Evolutionary conservation across 208 protist genomes (phyloP).

Genomic region (Trypanosoma mega): DNA sequence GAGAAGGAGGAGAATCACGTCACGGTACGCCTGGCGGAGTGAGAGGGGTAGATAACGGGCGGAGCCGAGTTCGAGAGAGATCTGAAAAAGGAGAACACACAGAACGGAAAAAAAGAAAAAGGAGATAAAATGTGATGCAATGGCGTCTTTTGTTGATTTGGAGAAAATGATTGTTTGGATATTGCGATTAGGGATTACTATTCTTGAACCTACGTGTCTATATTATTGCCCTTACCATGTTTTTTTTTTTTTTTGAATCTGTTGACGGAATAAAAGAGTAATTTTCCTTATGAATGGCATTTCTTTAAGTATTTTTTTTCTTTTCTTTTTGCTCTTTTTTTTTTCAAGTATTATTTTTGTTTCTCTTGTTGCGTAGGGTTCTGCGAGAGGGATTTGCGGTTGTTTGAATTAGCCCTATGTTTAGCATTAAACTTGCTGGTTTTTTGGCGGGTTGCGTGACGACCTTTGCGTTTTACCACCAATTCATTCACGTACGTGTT

Average conservation of each 20-base stretch:
- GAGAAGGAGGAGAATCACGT: constrained; percentile 49
- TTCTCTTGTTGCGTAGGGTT: too few species aligned
- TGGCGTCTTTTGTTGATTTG: too few species aligned
- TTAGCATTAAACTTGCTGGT: not conserved
- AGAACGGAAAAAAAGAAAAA: too few species aligned
- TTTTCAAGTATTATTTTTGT: not conserved
- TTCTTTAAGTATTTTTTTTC: constrained; percentile 10
- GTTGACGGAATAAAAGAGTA: not conserved
- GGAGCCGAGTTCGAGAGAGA: not conserved
- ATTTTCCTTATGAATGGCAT: not conserved
- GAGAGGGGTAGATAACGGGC: not conserved
- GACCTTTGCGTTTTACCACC: not conserved
- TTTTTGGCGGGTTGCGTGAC: not conserved
- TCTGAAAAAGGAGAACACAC: constrained; percentile 7
- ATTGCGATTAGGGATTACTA: too few species aligned
- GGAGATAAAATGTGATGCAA: too few species aligned
- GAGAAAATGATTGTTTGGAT: too few species aligned
- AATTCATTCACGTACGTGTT: not conserved
- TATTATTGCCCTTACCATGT: constrained; percentile 4
- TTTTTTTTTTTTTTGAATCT: constrained; percentile 13
- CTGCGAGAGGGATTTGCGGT: too few species aligned
- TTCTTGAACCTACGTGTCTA: too few species aligned
- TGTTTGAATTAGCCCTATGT: not conserved
- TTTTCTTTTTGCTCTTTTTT: constrained; percentile 4
- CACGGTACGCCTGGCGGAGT: constrained; percentile 15